Conservation (phyloP, 352 stramenopile species). For the Phytophthora pini region DNA sequence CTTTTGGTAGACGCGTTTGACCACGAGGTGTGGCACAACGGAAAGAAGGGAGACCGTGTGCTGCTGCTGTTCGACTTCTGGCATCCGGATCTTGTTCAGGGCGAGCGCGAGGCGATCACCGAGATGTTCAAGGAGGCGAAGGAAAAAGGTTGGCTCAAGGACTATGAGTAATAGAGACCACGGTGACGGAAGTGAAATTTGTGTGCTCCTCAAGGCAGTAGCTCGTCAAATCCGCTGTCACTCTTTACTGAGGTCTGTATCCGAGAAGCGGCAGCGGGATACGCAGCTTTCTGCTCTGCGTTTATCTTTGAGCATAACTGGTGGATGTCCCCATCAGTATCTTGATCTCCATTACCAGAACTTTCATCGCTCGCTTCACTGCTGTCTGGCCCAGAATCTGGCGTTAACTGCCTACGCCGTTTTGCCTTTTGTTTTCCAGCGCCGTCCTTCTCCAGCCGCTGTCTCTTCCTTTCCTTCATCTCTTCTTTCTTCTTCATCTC, state of each 20-base stretch:
- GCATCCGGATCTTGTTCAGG: slow-evolving; percentile 70
- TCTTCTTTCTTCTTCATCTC: slow-evolving; percentile 29
- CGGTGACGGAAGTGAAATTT: background rate
- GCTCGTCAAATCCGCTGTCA: slow-evolving; percentile 17
- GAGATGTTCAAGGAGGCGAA: slow-evolving; percentile 79
- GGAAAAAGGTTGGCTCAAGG: slow-evolving; percentile 81
- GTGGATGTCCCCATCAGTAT: slow-evolving; percentile 28
- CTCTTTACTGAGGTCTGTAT: background rate
- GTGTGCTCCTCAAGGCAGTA: slow-evolving; percentile 24
- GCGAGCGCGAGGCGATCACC: slow-evolving; percentile 61
- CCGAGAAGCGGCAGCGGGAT: slow-evolving; percentile 1
- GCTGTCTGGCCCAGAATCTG: background rate
- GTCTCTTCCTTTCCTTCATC: slow-evolving; percentile 17
- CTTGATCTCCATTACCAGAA: background rate
- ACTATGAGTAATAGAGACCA: slow-evolving; percentile 41
- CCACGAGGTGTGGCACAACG: slow-evolving; percentile 84
- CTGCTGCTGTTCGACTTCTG: slow-evolving; percentile 89
- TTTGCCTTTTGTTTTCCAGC: slow-evolving; percentile 15
- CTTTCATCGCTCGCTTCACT: background rate
- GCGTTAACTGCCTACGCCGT: slow-evolving; percentile 8
- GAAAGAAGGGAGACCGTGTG: slow-evolving; percentile 70
- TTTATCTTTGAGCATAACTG: slow-evolving; percentile 49
- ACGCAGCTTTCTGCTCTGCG: slow-evolving; percentile 26
- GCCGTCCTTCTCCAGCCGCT: slow-evolving; percentile 9
- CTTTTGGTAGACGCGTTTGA: slow-evolving; percentile 72